Evolutionary conservation across 164 flowering plant species (phyloP).

Genomic region (Malania oleifera): DNA sequence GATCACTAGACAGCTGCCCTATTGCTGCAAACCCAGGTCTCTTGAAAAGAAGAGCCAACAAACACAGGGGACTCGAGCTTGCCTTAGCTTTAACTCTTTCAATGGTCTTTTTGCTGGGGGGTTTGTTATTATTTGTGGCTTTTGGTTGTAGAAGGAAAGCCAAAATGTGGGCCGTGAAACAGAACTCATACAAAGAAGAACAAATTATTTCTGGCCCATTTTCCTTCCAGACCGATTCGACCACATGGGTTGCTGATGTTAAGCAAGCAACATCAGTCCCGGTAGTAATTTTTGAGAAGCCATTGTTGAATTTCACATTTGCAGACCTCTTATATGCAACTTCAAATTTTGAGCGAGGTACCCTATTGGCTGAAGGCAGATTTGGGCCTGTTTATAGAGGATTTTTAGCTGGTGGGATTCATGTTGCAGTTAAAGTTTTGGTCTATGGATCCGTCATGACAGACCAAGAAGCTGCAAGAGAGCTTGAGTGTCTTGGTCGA

Average conservation of each 20-base stretch:
- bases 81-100: conserved; percentile 51
- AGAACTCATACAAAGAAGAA: conserved; percentile 60
- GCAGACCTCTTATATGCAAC: conserved; percentile 86
- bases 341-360: conserved; percentile 72
- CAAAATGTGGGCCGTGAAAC: conserved; percentile 56
- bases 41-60: conserved; percentile 29
- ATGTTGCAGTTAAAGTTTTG: conserved; percentile 85
- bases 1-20: conserved; percentile 58
- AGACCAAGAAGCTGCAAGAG: conserved; percentile 77
- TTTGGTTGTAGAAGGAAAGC: conserved; percentile 59
- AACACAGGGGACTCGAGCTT: conserved; percentile 46
- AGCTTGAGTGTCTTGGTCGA: conserved; percentile 68
- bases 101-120: conserved; percentile 43
- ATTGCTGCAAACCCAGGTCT: conserved; percentile 56
- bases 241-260: conserved; percentile 89
- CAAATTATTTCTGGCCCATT: conserved; percentile 76
- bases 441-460: conserved; percentile 71
- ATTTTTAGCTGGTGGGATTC: conserved; percentile 76
- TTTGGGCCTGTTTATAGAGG: conserved; percentile 89
- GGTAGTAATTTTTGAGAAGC: conserved; percentile 82
- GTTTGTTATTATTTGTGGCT: conserved; percentile 54
- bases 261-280: conserved; percentile 73
- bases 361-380: conserved; percentile 77
- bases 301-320: conserved; percentile 74
- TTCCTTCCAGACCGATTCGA: conserved; percentile 83